Percentiles rank a stretch among this genome's conserved stretches.
Evolutionary conservation across 129 eudicot species (phyloP).

Genomic region (Flaveria trinervia): DNA sequence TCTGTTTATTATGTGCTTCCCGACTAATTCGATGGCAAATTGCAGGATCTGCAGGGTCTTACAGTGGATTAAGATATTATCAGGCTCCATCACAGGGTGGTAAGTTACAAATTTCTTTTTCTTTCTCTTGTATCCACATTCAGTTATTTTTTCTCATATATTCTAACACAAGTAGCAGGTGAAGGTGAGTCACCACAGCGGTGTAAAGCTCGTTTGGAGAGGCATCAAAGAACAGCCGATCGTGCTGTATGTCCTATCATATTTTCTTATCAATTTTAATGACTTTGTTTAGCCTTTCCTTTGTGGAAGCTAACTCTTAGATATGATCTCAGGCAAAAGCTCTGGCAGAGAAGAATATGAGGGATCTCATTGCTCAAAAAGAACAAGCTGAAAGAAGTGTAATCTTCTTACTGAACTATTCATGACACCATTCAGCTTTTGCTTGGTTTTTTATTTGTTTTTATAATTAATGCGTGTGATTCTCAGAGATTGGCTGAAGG

Average conservation of each 20-base stretch:
- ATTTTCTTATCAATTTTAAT: slow-evolving; percentile 6
- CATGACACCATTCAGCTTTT: not conserved
- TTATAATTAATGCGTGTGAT: not conserved
- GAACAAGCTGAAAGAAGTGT: slow-evolving; percentile 93
- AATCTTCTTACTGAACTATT: slow-evolving; percentile 18
- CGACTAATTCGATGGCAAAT: slow-evolving; percentile 31
- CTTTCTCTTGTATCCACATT: not conserved
- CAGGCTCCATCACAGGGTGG: slow-evolving; percentile 52
- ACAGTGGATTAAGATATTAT: slow-evolving; percentile 48
- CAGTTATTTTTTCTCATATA: not conserved
- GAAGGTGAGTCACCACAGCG: slow-evolving; percentile 95
- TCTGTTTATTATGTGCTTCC: slow-evolving; percentile 7
- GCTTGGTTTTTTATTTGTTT: not conserved
- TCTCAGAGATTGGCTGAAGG: slow-evolving; percentile 90
- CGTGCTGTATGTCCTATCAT: slow-evolving; percentile 74
- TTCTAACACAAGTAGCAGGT: slow-evolving; percentile 44
- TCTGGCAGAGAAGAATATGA: slow-evolving; percentile 88
- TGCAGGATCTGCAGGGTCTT: slow-evolving; percentile 50
- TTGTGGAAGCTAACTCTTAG: slow-evolving; percentile 23
- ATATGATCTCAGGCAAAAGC: slow-evolving; percentile 78
- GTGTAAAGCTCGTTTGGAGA: slow-evolving; percentile 93
- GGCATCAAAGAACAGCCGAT: slow-evolving; percentile 94
- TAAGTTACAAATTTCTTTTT: slow-evolving; percentile 27
- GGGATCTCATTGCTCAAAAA: slow-evolving; percentile 86
- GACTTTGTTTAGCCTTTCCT: slow-evolving; percentile 4